These are phyloP conservation scores for Wickerhamiella brachini DNA, from an alignment of 805 yeast species.

Conservation along the genomic window DNA sequence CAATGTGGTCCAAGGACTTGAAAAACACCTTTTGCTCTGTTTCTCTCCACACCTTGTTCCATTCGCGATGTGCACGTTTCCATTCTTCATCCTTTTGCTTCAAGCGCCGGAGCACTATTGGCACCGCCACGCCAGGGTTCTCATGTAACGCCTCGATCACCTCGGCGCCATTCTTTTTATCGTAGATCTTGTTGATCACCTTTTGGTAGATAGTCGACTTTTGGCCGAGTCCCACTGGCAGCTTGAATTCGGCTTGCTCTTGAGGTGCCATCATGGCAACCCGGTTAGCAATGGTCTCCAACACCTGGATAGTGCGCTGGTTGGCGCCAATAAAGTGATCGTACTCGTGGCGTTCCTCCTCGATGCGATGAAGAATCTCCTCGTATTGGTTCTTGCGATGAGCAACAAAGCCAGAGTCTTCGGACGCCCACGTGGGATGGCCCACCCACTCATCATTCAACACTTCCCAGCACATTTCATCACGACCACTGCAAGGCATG, in stretches of 20 bases:
- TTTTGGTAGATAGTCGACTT: conserved; percentile 90
- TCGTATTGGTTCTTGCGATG: conserved; percentile 97
- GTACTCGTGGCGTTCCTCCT: conserved; percentile 95
- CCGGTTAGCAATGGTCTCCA: conserved; percentile 89
- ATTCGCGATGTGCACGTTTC: conserved; percentile 94
- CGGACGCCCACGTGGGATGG: conserved; percentile 99
- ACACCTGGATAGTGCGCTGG: conserved; percentile 83
- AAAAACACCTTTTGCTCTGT: conserved; percentile 89
- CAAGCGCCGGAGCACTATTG: conserved; percentile 78
- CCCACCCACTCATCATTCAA: conserved; percentile 98
- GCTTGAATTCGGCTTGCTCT: conserved; percentile 71
- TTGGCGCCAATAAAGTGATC: conserved; percentile 94
- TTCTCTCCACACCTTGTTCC: conserved; percentile 99
- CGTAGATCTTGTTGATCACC: conserved; percentile 83
- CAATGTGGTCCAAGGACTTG: conserved; percentile 89
- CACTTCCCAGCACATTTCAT: conserved; percentile 98
- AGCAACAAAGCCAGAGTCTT: conserved; percentile 97
- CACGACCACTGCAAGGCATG: conserved; percentile 97
- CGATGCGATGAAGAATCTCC: conserved; percentile 85
- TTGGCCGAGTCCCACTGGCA: conserved; percentile 90
- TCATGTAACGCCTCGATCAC: conserved; percentile 93
- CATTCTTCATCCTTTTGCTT: conserved; percentile 98
- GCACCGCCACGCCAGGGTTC: conserved; percentile 89
- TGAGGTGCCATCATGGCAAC: conserved; percentile 86
- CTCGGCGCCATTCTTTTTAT: conserved; percentile 88